Evolutionary conservation across 768 basidiomycete genomes (phyloP).

Genomic region (Hydnomerulius pinastri): DNA sequence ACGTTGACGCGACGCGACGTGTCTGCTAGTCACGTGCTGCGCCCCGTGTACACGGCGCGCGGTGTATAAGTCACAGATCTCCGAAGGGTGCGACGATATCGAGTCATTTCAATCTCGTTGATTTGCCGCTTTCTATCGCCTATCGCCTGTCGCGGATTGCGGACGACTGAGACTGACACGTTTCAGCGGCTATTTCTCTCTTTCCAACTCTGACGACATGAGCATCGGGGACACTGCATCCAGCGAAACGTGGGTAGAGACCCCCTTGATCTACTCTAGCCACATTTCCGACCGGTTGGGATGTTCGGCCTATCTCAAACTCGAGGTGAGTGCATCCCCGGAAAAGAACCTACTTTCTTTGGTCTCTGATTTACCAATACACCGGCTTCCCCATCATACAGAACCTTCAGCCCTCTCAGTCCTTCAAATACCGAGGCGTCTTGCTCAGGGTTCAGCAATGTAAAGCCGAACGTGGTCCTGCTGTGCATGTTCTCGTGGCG

Average conservation of each 20-base stretch:
- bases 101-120: too few relatives aligned
- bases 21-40: too few relatives aligned
- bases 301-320: constrained; percentile 64
- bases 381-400: constrained; percentile 28
- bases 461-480: constrained; percentile 49
- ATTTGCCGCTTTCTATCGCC: too few relatives aligned
- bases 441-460: constrained; percentile 60
- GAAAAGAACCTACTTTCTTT: background rate
- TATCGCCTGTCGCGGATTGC: too few relatives aligned
- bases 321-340: constrained; percentile 54
- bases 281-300: constrained; percentile 55
- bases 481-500: constrained; percentile 65
- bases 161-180: too few relatives aligned
- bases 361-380: background rate
- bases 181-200: background rate
- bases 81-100: too few relatives aligned
- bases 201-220: constrained; percentile 7
- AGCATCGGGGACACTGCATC: background rate
- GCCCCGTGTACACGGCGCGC: too few relatives aligned
- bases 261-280: constrained; percentile 63
- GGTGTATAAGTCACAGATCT: too few relatives aligned
- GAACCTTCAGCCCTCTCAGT: constrained; percentile 73
- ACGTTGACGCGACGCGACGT: too few relatives aligned
- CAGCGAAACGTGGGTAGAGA: constrained; percentile 54
- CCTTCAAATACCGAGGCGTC: constrained; percentile 78